Percentiles rank a stretch among this genome's conserved stretches.
These are phyloP conservation scores for Entomortierella parvispora DNA, from an alignment of 192 early-diverging fungal species.

Conservation along the genomic window DNA sequence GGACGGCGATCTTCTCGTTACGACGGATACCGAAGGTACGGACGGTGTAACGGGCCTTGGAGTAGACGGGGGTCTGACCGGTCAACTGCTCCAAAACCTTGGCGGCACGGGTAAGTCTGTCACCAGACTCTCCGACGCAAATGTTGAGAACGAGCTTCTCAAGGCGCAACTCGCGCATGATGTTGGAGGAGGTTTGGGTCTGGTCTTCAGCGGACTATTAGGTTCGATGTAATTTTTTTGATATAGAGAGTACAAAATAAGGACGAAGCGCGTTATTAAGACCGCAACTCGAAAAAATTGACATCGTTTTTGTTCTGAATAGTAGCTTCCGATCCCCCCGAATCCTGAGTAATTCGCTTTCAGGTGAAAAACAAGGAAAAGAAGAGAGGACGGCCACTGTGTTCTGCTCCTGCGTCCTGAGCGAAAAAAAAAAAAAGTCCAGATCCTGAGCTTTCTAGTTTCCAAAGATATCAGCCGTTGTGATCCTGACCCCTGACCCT, in stretches of 20 bases:
- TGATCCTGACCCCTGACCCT: background rate
- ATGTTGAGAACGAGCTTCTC: constrained; percentile 99
- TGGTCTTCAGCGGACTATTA: constrained; percentile 73
- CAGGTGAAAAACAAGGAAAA: constrained; percentile 14
- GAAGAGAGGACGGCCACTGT: constrained; percentile 6
- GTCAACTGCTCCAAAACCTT: constrained; percentile 99
- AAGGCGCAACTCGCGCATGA: constrained; percentile 96
- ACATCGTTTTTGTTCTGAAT: too few relatives aligned
- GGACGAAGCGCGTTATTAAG: constrained; percentile 38
- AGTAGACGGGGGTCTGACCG: constrained; percentile 98
- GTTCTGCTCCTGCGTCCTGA: background rate
- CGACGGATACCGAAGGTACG: constrained; percentile 99
- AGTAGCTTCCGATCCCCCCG: constrained; percentile 41
- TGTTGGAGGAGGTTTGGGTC: constrained; percentile 80
- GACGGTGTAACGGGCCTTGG: constrained; percentile 99
- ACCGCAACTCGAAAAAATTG: constrained; percentile 51
- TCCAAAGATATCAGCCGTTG: background rate
- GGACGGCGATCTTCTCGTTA: constrained; percentile 99
- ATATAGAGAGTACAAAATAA: constrained; percentile 52
- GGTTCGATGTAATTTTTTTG: constrained; percentile 13
- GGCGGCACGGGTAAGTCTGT: constrained; percentile 99
- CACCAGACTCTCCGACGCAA: constrained; percentile 99
- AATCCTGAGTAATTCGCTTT: constrained; percentile 5
- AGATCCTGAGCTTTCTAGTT: background rate
- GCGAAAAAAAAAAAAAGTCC: too few relatives aligned